These are phyloP conservation scores for Edaphochlamys debaryana DNA, from an alignment of 139 green algal genomes.

Conservation along the genomic window DNA sequence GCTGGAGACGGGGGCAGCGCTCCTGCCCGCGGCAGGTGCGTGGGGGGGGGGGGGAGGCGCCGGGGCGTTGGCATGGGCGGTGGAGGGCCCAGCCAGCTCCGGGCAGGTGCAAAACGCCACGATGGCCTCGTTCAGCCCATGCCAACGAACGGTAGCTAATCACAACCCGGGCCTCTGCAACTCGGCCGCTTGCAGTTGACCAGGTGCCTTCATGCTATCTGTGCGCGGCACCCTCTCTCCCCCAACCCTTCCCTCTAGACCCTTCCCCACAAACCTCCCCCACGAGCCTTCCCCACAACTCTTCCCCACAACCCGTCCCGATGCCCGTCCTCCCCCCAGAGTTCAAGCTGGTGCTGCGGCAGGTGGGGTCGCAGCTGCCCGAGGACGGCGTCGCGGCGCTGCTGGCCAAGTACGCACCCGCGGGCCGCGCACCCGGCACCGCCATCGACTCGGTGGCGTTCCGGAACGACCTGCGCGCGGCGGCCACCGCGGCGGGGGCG, in stretches of 20 bases:
- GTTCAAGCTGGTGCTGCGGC: constrained; percentile 40
- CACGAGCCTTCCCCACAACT: not conserved
- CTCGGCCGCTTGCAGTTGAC: no score
- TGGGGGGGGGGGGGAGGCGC: not conserved
- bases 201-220: no score
- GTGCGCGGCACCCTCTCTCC: no score
- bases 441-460: constrained; percentile 11
- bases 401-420: not conserved
- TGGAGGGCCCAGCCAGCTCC: no score
- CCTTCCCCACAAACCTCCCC: no score
- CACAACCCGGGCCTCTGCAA: no score
- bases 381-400: constrained; percentile 32
- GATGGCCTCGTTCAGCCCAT: no score
- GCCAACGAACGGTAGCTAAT: no score
- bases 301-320: no score
- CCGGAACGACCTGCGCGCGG: constrained; percentile 31
- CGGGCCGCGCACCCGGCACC: not conserved
- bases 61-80: no score
- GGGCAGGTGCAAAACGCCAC: no score
- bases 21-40: constrained; percentile 15
- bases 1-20: constrained; percentile 3
- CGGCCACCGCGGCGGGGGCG: not conserved
- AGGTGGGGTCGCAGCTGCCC: constrained; percentile 32
- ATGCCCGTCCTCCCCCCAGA: not conserved
- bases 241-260: no score